phyloP scores from a whole-genome alignment of 495 filamentous ascomycete species.

The Aspergillus wentii region DNA sequence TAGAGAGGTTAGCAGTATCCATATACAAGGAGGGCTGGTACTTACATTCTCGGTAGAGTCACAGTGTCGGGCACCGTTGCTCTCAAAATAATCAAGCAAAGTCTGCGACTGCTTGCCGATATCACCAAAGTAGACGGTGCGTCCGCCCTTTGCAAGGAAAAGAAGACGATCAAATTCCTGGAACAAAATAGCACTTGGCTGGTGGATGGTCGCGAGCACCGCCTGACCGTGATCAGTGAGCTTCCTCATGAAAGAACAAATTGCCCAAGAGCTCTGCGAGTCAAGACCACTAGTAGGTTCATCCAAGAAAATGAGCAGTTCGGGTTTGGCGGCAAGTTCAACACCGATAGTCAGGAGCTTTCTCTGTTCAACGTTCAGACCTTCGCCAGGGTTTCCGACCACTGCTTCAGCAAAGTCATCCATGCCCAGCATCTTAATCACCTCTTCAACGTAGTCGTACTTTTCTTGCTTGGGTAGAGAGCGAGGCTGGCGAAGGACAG shows the following conservation, averaged over 20 bases:
- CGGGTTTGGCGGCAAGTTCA: constrained; percentile 82
- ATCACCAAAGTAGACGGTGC: constrained; percentile 82
- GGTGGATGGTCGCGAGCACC: constrained; percentile 89
- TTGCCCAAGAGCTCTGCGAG: constrained; percentile 82
- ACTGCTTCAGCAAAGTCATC: constrained; percentile 37
- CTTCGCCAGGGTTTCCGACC: no score
- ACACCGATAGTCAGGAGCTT: constrained; percentile 87
- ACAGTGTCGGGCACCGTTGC: constrained; percentile 64
- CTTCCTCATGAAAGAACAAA: constrained; percentile 71
- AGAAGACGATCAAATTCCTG: constrained; percentile 85
- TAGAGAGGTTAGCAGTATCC: no score
- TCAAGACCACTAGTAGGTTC: constrained; percentile 88
- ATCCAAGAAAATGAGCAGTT: constrained; percentile 80
- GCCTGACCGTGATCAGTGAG: constrained; percentile 82
- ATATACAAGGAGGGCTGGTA: no score
- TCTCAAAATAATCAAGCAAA: constrained; percentile 70
- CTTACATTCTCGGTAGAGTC: constrained; percentile 63
- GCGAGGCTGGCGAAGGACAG: constrained; percentile 74
- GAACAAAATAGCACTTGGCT: constrained; percentile 85
- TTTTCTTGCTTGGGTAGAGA: constrained; percentile 35
- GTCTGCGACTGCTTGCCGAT: constrained; percentile 68
- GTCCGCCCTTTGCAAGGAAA: constrained; percentile 75
- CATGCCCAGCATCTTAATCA: constrained; percentile 45
- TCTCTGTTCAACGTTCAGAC: constrained; percentile 88
- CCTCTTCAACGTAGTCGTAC: constrained; percentile 41